Base-by-base conservation (phyloP, 768 basidiomycete genomes). In the Amanita muscaria region DNA sequence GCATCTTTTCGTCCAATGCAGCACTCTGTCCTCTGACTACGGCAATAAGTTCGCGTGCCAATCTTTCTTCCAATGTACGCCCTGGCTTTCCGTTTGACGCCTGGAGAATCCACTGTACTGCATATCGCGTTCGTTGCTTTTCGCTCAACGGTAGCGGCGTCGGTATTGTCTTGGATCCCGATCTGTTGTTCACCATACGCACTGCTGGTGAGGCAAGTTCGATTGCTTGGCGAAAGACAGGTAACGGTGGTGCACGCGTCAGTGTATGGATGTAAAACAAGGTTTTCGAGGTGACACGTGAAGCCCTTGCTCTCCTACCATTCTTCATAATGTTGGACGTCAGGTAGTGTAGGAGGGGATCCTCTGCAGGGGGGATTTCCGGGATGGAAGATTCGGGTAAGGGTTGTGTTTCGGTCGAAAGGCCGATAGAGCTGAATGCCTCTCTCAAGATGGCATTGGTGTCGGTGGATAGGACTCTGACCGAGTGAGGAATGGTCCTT, bases 21-120 rank as follows among this genome's bases (percentile, higher is more conserved):
- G 66, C 64, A 34, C 76, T 77, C 3, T 73, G 71, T 14, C 79
- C 78, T 53, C 83, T 67, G n/a, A 88, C 51, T 15, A 88, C 74
- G 0, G 68, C 72, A 34, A 96, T 69, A 24, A 92, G 64, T 64
- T 94, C 89, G 56, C 77, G 69, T 23, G 90, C 90, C 49, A 94
- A 60, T 48, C 90, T 67, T 55, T 84, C 78, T 51, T 80, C 78
- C 5, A 83, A 49, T 0, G 66, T 73, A 40, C 72, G 71, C 18
- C 82, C 84, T 0, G 71, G 59, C 32, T 72, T 70, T 44, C 63
- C 65, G 47, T 81, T 70, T 49, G 76, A 74, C 10, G 77, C 79
- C 4, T 79, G 64, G 35, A 89, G 51, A 12, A 96, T 80, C 74
- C 83, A 88, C 49, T 69, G 58, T 29, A 94, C 68, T 3, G 80